Conservation (phyloP, 441 rosid genomes). For the Euphorbia corollata region DNA sequence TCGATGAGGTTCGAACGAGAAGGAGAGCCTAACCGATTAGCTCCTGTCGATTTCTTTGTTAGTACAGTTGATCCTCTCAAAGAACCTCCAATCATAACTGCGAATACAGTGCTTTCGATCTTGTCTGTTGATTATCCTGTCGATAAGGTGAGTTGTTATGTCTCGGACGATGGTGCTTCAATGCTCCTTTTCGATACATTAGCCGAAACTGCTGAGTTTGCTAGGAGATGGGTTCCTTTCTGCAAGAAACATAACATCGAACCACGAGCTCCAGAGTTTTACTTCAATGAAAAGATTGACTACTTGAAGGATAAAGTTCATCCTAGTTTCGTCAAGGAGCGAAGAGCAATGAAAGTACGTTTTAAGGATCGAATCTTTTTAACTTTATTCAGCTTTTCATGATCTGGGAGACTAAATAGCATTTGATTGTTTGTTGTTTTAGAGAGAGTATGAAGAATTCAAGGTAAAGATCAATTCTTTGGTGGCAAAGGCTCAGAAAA, state of each 20-base stretch:
- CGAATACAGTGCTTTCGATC: constrained; percentile 78
- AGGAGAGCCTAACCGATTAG: constrained; percentile 62
- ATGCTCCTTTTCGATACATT: constrained; percentile 82
- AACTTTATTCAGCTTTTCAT: not conserved
- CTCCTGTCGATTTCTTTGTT: constrained; percentile 73
- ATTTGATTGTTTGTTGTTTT: constrained; percentile 10
- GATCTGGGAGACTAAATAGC: not conserved
- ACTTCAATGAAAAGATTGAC: constrained; percentile 79
- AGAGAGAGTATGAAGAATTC: constrained; percentile 94
- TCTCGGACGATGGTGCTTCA: constrained; percentile 91
- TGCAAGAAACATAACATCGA: constrained; percentile 74
- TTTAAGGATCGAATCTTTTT: not conserved
- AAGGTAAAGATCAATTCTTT: constrained; percentile 76
- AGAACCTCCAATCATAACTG: constrained; percentile 89
- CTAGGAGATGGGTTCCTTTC: constrained; percentile 86
- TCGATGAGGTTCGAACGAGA: constrained; percentile 74
- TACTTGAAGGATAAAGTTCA: constrained; percentile 85
- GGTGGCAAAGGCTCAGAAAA: constrained; percentile 82
- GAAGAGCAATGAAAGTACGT: constrained; percentile 88
- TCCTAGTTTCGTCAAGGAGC: constrained; percentile 84
- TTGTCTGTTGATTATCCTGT: constrained; percentile 77
- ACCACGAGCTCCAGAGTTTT: constrained; percentile 87
- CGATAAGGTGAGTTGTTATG: constrained; percentile 71
- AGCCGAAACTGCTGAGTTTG: constrained; percentile 81
- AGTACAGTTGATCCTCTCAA: constrained; percentile 89